Evolutionary conservation across 345 rosid species (phyloP), one percentile per base, ranked within the genome.

Genomic region (Ailanthus altissimus): DNA sequence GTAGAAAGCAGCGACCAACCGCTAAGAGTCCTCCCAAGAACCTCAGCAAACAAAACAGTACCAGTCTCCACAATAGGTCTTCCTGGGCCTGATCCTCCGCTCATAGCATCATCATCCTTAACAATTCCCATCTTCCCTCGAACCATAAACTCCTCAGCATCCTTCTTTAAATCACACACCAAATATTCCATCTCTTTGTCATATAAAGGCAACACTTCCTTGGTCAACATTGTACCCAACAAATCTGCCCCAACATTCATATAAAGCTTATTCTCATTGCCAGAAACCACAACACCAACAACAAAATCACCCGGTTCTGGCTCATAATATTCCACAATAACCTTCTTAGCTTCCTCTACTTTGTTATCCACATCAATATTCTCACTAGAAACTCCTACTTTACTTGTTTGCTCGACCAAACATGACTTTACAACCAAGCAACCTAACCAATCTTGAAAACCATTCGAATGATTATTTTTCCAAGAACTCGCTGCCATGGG

Each of bases 281-380:
- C 99, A 0, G 99, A 92, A 84, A 95, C 97, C 82, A 95, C 98
- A 12, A 93, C 96, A n/a, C 99, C 99, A 32, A 93, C 88, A 78
- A 93, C 98, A 54, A 92, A 85, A 53, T 95, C 98, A 49, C 97
- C 94, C 1, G 90, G 88, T 75, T 89, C 88, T 8, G 98, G 99
- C 51, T 89, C 92, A 82, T 89, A 95, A 72, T 92, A 95, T 78
- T 88, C 96, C 56, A 89, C 94, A 38, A 73, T 70, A 23, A 92
- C 80, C 86, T 85, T 89, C 79, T 68, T 45, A 4, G 5, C 76
- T 80, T 82, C 90, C 68, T 78, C 85, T 0, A 67, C 72, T 60
- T 72, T 77, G 54, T 26, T 53, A 10, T 58, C 63, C 26, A 54
- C 80, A 58, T 50, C 75, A 66, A 25, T 54, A 58, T 71, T 60